phyloP scores from a whole-genome alignment of 1,284 basidiomycete genomes.

The Leccinum pachyderme region DNA sequence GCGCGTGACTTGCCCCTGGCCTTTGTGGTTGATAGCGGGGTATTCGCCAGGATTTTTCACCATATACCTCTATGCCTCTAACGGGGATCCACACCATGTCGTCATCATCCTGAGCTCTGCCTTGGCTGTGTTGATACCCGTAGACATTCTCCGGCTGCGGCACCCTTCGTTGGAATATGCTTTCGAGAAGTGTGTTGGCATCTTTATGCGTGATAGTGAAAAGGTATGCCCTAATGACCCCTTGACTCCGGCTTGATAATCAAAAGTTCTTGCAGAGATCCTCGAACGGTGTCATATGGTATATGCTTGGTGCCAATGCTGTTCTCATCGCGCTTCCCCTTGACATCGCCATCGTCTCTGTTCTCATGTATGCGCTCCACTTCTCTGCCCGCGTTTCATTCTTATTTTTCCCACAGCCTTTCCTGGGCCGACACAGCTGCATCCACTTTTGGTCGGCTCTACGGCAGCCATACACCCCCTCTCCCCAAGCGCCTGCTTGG shows the following conservation, averaged over 20 bases:
- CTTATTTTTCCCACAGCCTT: constrained; percentile 51
- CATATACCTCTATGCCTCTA: constrained; percentile 68
- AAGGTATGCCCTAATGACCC: constrained; percentile 45
- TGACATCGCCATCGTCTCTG: constrained; percentile 85
- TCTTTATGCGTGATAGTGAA: constrained; percentile 93
- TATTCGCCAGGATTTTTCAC: constrained; percentile 73
- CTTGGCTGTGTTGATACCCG: constrained; percentile 69
- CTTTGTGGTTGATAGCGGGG: constrained; percentile 4
- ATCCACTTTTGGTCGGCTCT: constrained; percentile 88
- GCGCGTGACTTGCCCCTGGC: constrained; percentile 6
- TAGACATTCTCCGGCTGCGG: constrained; percentile 79
- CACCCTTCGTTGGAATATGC: constrained; percentile 66
- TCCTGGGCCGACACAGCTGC: constrained; percentile 98
- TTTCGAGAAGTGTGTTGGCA: constrained; percentile 80
- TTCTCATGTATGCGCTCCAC: constrained; percentile 72
- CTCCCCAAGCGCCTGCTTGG: constrained; percentile 65
- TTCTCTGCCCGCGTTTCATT: neutral
- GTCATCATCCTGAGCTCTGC: constrained; percentile 64
- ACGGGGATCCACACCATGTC: constrained; percentile 56
- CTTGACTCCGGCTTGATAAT: neutral
- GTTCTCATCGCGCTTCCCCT: constrained; percentile 80
- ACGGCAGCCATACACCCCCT: constrained; percentile 72
- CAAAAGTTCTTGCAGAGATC: constrained; percentile 43
- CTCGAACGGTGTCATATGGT: constrained; percentile 93
- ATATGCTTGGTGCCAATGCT: constrained; percentile 87